phyloP scores from a whole-genome alignment of 108 stramenopile species.

The Fistulifera solaris region DNA sequence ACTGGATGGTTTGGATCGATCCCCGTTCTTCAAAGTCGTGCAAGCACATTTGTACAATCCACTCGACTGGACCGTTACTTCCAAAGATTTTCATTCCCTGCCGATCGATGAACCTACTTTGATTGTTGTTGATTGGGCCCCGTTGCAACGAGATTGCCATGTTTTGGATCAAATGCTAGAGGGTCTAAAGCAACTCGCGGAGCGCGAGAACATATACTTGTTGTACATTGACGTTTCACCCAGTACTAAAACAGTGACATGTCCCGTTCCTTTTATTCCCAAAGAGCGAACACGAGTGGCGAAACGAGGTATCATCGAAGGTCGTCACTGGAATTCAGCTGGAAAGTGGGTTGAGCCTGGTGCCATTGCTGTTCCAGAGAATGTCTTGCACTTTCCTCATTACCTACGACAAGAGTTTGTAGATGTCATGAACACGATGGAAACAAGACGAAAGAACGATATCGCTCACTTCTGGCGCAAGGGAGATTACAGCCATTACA shows the following conservation, averaged over 20 bases:
- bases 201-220: constrained; percentile 1
- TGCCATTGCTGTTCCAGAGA: constrained; percentile 1
- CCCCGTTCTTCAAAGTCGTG: no score
- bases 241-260: background rate
- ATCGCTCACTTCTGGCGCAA: constrained; percentile 26
- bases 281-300: constrained; percentile 17
- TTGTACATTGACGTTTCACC: constrained; percentile 1
- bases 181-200: no score
- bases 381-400: constrained; percentile 15
- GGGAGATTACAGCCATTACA: constrained; percentile 36
- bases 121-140: constrained; percentile 27
- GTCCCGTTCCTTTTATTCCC: background rate
- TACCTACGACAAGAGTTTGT: constrained; percentile 28
- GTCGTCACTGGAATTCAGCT: constrained; percentile 22
- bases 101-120: constrained; percentile 3
- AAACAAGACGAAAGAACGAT: constrained; percentile 9
- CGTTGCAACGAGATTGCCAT: constrained; percentile 34
- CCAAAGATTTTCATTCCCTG: no score
- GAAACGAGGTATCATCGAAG: constrained; percentile 28
- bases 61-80: no score
- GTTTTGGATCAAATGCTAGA: constrained; percentile 16
- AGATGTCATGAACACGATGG: constrained; percentile 9
- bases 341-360: constrained; percentile 7
- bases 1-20: no score
- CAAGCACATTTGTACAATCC: no score